phyloP scores from a whole-genome alignment of 768 basidiomycete species.

The Rhizopogon salebrosus region DNA sequence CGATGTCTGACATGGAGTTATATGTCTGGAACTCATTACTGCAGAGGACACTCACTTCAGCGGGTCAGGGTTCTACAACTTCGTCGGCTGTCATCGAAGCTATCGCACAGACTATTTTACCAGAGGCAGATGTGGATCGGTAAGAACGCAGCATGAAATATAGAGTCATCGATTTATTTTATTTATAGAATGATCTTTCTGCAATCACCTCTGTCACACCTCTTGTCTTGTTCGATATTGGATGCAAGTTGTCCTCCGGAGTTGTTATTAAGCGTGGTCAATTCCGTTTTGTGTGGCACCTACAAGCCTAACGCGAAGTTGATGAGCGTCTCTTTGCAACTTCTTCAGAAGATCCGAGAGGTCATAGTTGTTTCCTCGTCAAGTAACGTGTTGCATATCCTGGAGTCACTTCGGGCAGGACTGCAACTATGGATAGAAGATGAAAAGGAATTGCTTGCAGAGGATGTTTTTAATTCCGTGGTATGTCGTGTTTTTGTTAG shows the following conservation, averaged over 20 bases:
- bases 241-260: conserved; percentile 8
- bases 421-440: conserved; percentile 53
- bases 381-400: conserved; percentile 26
- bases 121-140: background rate
- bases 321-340: conserved; percentile 26
- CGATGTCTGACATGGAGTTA: conserved; percentile 36
- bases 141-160: background rate
- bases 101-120: conserved; percentile 1
- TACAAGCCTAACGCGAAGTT: conserved; percentile 29
- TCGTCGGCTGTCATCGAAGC: conserved; percentile 7
- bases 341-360: conserved; percentile 31
- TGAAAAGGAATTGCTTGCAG: conserved; percentile 31
- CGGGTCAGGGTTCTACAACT: conserved; percentile 11
- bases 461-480: conserved; percentile 40
- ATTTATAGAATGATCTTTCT: background rate
- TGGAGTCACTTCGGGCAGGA: conserved; percentile 33
- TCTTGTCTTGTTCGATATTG: conserved; percentile 10
- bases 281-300: conserved; percentile 25
- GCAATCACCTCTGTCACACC: conserved; percentile 10
- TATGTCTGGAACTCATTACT: conserved; percentile 39
- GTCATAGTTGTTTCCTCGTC: conserved; percentile 26
- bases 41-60: conserved; percentile 23
- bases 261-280: conserved; percentile 23
- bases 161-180: background rate
- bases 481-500: conserved; percentile 29